Base-by-base conservation (phyloP, 1,284 basidiomycete genomes). In the Lignosus rhinocerotis region DNA sequence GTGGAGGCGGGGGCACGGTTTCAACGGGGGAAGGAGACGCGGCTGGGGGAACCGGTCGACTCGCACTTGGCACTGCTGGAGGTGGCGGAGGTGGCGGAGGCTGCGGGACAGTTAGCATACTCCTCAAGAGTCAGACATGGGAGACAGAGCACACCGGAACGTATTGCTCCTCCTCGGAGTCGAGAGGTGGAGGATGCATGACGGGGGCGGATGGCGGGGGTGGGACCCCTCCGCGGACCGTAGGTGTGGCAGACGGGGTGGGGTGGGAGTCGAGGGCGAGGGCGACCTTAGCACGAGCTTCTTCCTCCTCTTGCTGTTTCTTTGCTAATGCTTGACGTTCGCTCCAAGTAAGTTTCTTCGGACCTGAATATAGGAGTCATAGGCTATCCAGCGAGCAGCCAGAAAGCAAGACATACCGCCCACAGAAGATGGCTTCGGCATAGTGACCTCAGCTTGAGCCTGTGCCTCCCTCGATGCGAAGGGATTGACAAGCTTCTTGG, bases 261-360 rank as follows among this genome's bases (percentile, higher is more conserved):
- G 78, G 66, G 30, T 76, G 42, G 32, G 62, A 65, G 58, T 63
- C 69, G 6, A 68, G 77, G 2, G 89, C 69, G 6, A 68, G 77
- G 2, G 89, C 89, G 45, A 80, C 78, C 46, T 79, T 79, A 66
- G 91, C 93, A 30, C 76, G 79, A 2, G 80, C 78, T 60, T 93
- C 92, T 60, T 97, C 94, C 67, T 92, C 92, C 65, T 88, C 90
- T 10, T 81, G 78, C 67, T 93, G 89, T 69, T 88, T 89, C 80
- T 94, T 95, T 3, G 93, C 88, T 33, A 88, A 76, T 0, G 92
- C 93, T 71, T 96, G 94, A 39, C 94, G 80, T 72, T 96, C 91
- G 60, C 85, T 89, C 94, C 94, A 96, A 0, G 93, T 95, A 55
- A 96, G 74, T 72, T 94, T 94, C 79, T 92, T 91, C 3, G 70